Conservation (phyloP, 2,329 filamentous ascomycete species). For the Trichoderma afroharzianum region DNA sequence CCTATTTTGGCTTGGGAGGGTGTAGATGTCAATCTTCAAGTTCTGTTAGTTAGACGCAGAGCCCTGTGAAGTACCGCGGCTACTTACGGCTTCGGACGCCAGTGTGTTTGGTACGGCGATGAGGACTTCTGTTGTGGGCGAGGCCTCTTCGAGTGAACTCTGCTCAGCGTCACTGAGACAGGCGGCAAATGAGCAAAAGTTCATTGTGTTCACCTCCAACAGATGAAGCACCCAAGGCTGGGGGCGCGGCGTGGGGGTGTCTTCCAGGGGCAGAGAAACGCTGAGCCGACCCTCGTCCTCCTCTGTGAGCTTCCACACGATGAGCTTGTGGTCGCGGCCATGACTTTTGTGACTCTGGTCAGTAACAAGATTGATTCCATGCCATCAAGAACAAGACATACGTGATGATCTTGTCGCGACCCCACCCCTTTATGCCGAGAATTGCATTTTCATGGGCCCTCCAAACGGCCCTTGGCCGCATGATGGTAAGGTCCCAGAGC, state of each 20-base stretch:
- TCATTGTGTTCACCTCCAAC: slow-evolving; percentile 85
- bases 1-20: slow-evolving; percentile 71
- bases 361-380: background rate
- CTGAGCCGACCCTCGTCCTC: slow-evolving; percentile 63
- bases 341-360: slow-evolving; percentile 63
- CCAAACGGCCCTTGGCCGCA: slow-evolving; percentile 82
- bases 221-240: slow-evolving; percentile 84
- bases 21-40: slow-evolving; percentile 73
- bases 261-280: slow-evolving; percentile 67
- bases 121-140: slow-evolving; percentile 53
- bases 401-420: slow-evolving; percentile 74
- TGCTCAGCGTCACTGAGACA: slow-evolving; percentile 41
- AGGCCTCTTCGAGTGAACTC: slow-evolving; percentile 19
- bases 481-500: slow-evolving; percentile 78
- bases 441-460: slow-evolving; percentile 75
- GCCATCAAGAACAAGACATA: slow-evolving; percentile 51
- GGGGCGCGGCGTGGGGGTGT: slow-evolving; percentile 43
- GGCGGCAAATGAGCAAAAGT: slow-evolving; percentile 82
- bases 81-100: slow-evolving; percentile 62
- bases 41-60: background rate
- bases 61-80: background rate
- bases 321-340: slow-evolving; percentile 81
- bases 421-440: slow-evolving; percentile 70
- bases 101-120: slow-evolving; percentile 74
- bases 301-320: slow-evolving; percentile 72